These are phyloP conservation scores for Penicillium steckii DNA, from an alignment of 495 filamentous ascomycete species.

Conservation along the genomic window DNA sequence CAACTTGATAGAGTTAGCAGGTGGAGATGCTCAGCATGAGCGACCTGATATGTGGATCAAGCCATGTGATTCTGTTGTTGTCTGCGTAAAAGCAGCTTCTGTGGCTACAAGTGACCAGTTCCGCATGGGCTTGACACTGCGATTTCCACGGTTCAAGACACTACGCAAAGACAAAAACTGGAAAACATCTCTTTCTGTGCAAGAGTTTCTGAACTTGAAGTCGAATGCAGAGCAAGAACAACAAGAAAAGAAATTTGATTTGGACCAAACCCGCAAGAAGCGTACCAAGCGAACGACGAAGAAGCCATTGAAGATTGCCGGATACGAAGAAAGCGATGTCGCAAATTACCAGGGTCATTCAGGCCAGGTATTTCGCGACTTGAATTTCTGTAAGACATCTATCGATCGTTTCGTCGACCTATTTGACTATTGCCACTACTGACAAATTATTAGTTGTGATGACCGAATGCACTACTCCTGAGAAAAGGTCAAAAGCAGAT, in stretches of 20 bases:
- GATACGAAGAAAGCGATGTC: constrained; percentile 50
- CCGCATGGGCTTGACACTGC: constrained; percentile 71
- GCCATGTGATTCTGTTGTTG: constrained; percentile 80
- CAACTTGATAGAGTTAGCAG: constrained; percentile 77
- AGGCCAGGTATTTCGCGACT: constrained; percentile 66
- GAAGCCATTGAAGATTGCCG: constrained; percentile 68
- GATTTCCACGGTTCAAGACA: constrained; percentile 89
- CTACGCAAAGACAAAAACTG: constrained; percentile 81
- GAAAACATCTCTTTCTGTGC: constrained; percentile 72
- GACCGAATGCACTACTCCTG: constrained; percentile 55
- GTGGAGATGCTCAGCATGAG: constrained; percentile 72
- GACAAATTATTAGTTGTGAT: constrained; percentile 49
- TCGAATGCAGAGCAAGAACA: constrained; percentile 68
- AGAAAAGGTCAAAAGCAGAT: constrained; percentile 73
- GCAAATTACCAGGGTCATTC: constrained; percentile 55
- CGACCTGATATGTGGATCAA: constrained; percentile 92
- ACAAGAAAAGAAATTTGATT: constrained; percentile 74
- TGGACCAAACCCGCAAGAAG: constrained; percentile 71
- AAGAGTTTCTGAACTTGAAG: constrained; percentile 74
- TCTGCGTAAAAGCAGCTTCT: constrained; percentile 89
- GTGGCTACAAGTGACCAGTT: constrained; percentile 74
- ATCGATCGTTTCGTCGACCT: neutral
- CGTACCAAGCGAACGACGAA: constrained; percentile 62
- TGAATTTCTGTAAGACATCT: constrained; percentile 67
- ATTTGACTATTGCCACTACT: constrained; percentile 13